phyloP scores from a whole-genome alignment of 2,329 filamentous ascomycete genomes.

The Sporothrix curviconia region DNA sequence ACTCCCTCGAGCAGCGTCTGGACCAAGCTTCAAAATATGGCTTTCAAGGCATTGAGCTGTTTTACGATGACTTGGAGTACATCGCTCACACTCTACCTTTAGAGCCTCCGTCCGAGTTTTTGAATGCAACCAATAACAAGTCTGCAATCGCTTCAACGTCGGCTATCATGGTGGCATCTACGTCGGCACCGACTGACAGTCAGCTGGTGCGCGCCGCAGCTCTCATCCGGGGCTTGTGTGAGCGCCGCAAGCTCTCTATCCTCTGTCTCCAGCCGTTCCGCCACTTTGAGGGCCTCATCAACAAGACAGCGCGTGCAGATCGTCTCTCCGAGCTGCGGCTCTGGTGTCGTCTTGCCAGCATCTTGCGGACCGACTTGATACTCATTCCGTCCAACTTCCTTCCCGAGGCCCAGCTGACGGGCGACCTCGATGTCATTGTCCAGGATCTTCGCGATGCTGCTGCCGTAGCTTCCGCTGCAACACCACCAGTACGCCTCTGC shows the following conservation, averaged over 20 bases:
- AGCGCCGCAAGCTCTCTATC: slow-evolving; percentile 38
- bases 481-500: slow-evolving; percentile 46
- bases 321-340: slow-evolving; percentile 48
- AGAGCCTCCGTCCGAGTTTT: background rate
- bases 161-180: background rate
- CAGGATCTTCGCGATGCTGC: slow-evolving; percentile 48
- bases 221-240: slow-evolving; percentile 40
- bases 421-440: slow-evolving; percentile 43
- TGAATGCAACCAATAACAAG: background rate
- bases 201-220: slow-evolving; percentile 36
- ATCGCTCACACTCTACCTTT: slow-evolving; percentile 31
- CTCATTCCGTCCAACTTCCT: slow-evolving; percentile 57
- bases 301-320: slow-evolving; percentile 40
- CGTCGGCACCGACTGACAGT: background rate
- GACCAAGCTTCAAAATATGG: slow-evolving; percentile 25
- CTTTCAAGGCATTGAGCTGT: slow-evolving; percentile 53
- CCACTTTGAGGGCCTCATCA: slow-evolving; percentile 56
- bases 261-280: slow-evolving; percentile 57
- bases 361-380: slow-evolving; percentile 54
- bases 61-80: slow-evolving; percentile 55
- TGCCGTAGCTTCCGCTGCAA: slow-evolving; percentile 50
- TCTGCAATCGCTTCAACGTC: background rate
- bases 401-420: slow-evolving; percentile 21
- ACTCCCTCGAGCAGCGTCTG: slow-evolving; percentile 13
- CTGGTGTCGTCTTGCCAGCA: slow-evolving; percentile 52